Base-by-base conservation (phyloP, 2,329 filamentous ascomycete species). In the Phialophora expanda region DNA sequence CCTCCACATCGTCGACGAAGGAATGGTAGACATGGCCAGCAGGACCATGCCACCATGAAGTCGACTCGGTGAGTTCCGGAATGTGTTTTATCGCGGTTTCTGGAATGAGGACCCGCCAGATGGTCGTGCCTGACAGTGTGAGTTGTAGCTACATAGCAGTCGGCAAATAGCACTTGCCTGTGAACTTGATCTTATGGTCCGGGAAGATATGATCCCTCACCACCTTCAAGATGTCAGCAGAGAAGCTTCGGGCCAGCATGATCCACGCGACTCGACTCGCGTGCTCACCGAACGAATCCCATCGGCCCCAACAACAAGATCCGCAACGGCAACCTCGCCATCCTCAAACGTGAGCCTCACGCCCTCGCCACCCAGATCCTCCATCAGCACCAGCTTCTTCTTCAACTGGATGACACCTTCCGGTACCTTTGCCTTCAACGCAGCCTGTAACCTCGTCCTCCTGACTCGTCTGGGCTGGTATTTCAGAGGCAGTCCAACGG, bases 271-370 rank as follows among this genome's bases (percentile, higher is more conserved):
- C 14, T 17, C 30, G 30, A 22, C 6, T 11, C 24, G 17, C n/a
- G n/a, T 11, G 56, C 66, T 44, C 22, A 66, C 66, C 41, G 73
- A 74, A 53, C 66, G 70, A 61, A 76, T 75, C 4, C 75, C 74
- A 68, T 76, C 75, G 5, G 73, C 74, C 1, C 74, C 75, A 48
- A 76, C 62, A 12, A 76, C 72, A 12, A 76, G 30, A 46, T 76
- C 73, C 1, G 63, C 74, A 3, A 55, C 61, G 4, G 62, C 62
- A 12, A 77, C 72, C 2, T 77, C 78, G 0, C 79, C 78, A 67
- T 86, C 83, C 12, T 80, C 76, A 64, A 87, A 86, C 0, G 64
- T 55, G 9, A 86, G 73, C 2, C 74, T 68, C 1, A 83, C 74
- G 3, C 79, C 81, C 0, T 71, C 73, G 14, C 64, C 69, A 0